Evolutionary conservation across 352 stramenopile genomes (phyloP).

Genomic region (Phytophthora melonis): DNA sequence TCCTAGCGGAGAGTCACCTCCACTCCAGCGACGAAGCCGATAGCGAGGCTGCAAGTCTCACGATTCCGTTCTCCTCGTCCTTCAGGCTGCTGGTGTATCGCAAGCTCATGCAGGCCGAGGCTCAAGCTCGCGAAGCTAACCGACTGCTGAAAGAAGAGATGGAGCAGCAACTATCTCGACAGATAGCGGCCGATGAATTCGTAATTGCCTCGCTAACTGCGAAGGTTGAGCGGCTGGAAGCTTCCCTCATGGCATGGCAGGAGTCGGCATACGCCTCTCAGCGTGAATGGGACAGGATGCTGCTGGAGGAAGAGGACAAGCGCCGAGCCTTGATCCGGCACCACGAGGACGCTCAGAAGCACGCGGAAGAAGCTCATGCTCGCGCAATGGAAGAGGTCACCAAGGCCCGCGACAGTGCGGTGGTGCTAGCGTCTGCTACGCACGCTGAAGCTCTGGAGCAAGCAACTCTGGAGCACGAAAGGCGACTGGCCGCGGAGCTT

Average conservation of each 20-base stretch:
- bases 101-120: constrained; percentile 21
- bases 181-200: constrained; percentile 10
- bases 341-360: constrained; percentile 23
- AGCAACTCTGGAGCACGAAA: constrained; percentile 24
- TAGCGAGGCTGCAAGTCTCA: constrained; percentile 6
- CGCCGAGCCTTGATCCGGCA: constrained; percentile 28
- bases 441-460: constrained; percentile 31
- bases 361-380: constrained; percentile 18
- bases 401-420: constrained; percentile 22
- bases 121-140: constrained; percentile 14
- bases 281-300: constrained; percentile 34
- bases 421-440: constrained; percentile 24
- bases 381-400: constrained; percentile 21
- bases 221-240: constrained; percentile 35
- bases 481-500: constrained; percentile 34
- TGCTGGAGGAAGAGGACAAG: constrained; percentile 36
- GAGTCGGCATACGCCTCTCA: constrained; percentile 29
- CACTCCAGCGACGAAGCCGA: constrained; percentile 23
- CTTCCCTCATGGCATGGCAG: constrained; percentile 36
- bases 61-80: constrained; percentile 28
- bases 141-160: constrained; percentile 23
- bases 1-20: constrained; percentile 36
- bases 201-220: constrained; percentile 19
- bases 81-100: constrained; percentile 30
- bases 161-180: constrained; percentile 28